Base-by-base conservation (phyloP, 768 basidiomycete species). In the Sporobolomyces phaffii region DNA sequence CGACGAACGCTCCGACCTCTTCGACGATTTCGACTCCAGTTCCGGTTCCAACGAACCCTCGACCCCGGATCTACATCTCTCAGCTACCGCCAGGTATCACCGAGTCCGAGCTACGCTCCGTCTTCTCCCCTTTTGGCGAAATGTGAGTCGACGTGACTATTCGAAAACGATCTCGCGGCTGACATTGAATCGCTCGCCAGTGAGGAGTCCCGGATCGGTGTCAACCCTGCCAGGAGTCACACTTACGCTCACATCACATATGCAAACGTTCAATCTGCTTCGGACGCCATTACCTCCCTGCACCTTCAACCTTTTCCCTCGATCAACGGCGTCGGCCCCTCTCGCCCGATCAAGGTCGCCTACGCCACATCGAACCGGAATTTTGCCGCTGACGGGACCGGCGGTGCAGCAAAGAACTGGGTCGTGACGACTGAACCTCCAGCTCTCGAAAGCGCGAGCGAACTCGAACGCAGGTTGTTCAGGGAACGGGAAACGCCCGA, bases 21-120 rank as follows among this genome's bases (percentile, higher is more conserved):
- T 26, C 22, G 6, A 24, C 51, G 44, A 45, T 7, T 26, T 38
- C 53, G 53, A 41, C 38, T 26, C 43, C 56, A 18, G 49, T 64
- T 2, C 33, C 62, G 15, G 54, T 58, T 22, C 62, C 62, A 33
- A 28, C 50, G 47, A 64, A 64, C 31, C 62, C 62, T 26, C 3
- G 40, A 15, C 38, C 54, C 24, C 57, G 40, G 24, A 17, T 64
- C 26, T 64, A 18, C 22, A 48, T 64, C 29, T 15, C 31, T 40
- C 47, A 49, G 10, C 36, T 64, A 22, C 54, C 62, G 6, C 31
- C 36, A 15, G 31, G 36, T 18, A 31, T 34, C 26, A 33, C 47
- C 2, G 54, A 50, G 31, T 24, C 38, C 2, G 62, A 57, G 5
- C 15, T 64, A 1, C n/a, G 45, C 10, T 5, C n/a, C 13, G 38